These are phyloP conservation scores for Chlamydomonas asymmetrica DNA, from an alignment of 139 green algal species.

Conservation along the genomic window DNA sequence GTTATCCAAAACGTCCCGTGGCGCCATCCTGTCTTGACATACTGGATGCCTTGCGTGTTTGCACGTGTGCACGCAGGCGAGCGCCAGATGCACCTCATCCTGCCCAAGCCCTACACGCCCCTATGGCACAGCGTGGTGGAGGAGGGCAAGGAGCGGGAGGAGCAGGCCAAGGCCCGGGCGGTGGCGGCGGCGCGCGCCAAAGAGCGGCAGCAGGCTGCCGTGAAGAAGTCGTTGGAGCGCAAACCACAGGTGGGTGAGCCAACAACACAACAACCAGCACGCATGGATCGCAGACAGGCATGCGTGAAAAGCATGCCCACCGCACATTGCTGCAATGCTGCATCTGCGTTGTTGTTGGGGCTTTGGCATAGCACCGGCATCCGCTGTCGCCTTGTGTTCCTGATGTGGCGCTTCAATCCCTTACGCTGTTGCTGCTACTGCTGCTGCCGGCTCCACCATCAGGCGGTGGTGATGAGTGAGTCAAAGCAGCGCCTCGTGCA, in stretches of 20 bases:
- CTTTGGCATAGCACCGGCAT: too few relatives aligned
- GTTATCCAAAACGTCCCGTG: too few relatives aligned
- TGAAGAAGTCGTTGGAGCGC: conserved; percentile 52
- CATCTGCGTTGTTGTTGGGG: too few relatives aligned
- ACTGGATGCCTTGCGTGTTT: too few relatives aligned
- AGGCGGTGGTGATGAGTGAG: conserved; percentile 47
- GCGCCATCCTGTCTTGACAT: too few relatives aligned
- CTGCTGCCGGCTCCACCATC: too few relatives aligned
- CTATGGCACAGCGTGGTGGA: conserved; percentile 55
- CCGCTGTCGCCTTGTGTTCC: background rate
- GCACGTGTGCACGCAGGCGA: conserved; percentile 34
- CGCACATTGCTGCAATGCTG: too few relatives aligned
- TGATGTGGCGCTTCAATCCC: too few relatives aligned
- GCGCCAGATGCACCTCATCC: conserved; percentile 57
- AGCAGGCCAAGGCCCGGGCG: conserved; percentile 7
- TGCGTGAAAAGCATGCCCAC: too few relatives aligned
- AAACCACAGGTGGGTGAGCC: conserved; percentile 15
- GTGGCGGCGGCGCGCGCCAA: conserved; percentile 27
- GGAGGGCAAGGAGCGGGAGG: conserved; percentile 6
- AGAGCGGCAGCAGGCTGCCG: conserved; percentile 26
- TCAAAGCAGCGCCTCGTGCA: conserved; percentile 49
- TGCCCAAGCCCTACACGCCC: conserved; percentile 55
- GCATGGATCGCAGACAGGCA: too few relatives aligned
- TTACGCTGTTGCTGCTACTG: too few relatives aligned
- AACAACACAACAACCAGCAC: too few relatives aligned